A percentile compares a stretch with the other conserved stretches of the same genome.
Conservation (phyloP, 2,329 filamentous ascomycete genomes). For the Fusarium bactridioides region DNA sequence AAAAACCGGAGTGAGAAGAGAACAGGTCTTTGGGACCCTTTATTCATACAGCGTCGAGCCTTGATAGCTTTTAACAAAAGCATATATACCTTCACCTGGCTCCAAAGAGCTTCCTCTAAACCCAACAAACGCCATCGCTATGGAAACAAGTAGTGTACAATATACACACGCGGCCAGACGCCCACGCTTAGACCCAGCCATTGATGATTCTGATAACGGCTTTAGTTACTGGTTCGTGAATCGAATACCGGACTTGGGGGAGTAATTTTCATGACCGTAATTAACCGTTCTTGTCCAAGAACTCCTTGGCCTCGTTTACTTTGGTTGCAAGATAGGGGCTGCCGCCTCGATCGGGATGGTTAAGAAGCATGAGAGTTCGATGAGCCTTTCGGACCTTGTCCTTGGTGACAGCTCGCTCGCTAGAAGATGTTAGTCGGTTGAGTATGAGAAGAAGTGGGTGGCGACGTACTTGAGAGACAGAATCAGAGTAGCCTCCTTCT, state of each 20-base stretch:
- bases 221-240: background rate
- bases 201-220: conserved; percentile 16
- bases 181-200: conserved; percentile 13
- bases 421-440: conserved; percentile 48
- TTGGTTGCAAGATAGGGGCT: conserved; percentile 97
- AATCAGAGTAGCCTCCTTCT: conserved; percentile 89
- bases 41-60: conserved; percentile 37
- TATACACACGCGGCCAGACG: conserved; percentile 37
- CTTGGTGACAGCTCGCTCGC: conserved; percentile 86
- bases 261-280: conserved; percentile 12
- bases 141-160: conserved; percentile 53
- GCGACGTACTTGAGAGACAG: conserved; percentile 80
- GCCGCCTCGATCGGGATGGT: conserved; percentile 96
- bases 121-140: conserved; percentile 55
- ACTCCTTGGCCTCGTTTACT: conserved; percentile 97
- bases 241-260: background rate
- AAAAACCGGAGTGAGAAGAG: conserved; percentile 36
- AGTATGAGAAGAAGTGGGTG: background rate
- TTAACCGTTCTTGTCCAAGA: conserved; percentile 75
- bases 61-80: conserved; percentile 30
- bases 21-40: conserved; percentile 31
- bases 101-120: conserved; percentile 37
- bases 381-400: conserved; percentile 97
- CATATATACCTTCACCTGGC: conserved; percentile 33
- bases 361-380: conserved; percentile 93